A percentile compares a stretch with the other conserved stretches of the same genome.
phyloP scores from a whole-genome alignment of 352 stramenopile genomes.

The Phytophthora pseudosyringae region DNA sequence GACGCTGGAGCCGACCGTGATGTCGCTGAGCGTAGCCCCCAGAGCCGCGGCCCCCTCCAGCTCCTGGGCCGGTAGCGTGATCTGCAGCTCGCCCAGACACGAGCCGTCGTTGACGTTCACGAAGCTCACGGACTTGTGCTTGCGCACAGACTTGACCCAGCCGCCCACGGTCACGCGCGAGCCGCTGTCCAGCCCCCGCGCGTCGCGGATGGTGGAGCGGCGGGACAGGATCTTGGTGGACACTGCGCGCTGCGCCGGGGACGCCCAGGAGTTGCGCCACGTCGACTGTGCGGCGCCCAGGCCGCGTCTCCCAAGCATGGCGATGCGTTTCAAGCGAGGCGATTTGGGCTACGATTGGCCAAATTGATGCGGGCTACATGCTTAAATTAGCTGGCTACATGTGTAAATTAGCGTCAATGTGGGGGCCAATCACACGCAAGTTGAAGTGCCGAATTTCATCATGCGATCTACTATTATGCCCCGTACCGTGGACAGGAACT shows the following conservation, averaged over 20 bases:
- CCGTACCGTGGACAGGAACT: no score
- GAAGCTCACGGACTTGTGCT: conserved; percentile 98
- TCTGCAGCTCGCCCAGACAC: conserved; percentile 93
- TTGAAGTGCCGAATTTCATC: not conserved
- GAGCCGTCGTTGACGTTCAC: conserved; percentile 97
- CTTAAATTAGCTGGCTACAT: not conserved
- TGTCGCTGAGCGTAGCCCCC: conserved; percentile 76
- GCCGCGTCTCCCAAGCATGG: conserved; percentile 25
- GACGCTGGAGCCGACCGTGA: conserved; percentile 94
- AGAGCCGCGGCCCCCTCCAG: conserved; percentile 35
- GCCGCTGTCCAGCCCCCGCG: conserved; percentile 44
- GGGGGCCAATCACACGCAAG: not conserved
- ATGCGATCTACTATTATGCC: not conserved
- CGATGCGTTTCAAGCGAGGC: conserved; percentile 24
- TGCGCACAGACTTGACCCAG: conserved; percentile 96
- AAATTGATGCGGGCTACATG: conserved; percentile 2
- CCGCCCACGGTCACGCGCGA: conserved; percentile 68
- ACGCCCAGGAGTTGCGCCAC: conserved; percentile 17
- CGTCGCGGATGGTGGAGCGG: conserved; percentile 56
- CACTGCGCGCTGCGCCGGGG: conserved; percentile 13
- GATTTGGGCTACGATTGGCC: conserved; percentile 10
- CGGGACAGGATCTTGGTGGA: conserved; percentile 30
- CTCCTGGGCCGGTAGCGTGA: conserved; percentile 76
- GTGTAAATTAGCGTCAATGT: not conserved
- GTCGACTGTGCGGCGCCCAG: conserved; percentile 11